Evolutionary conservation across 192 early-diverging fungal genomes (phyloP).

Genomic region (Haplosporangium gracile): DNA sequence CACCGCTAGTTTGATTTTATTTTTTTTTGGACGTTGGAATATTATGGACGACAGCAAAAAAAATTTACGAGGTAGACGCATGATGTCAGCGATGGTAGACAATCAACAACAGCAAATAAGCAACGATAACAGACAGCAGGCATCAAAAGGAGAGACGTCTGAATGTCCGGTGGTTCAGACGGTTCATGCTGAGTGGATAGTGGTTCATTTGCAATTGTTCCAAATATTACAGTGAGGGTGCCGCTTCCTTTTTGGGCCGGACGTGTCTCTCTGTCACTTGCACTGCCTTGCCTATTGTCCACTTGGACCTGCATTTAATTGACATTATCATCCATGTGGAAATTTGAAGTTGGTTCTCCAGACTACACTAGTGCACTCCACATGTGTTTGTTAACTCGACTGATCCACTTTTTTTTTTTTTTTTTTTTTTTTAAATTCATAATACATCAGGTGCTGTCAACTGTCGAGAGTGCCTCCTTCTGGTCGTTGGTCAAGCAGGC

Average conservation of each 20-base stretch:
- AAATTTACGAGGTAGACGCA: neutral
- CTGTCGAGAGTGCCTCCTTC: conserved; percentile 66
- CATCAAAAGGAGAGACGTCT: neutral
- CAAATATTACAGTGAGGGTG: neutral
- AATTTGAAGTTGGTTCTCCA: neutral
- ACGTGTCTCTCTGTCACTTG: neutral
- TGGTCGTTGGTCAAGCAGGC: conserved; percentile 66
- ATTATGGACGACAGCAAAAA: neutral
- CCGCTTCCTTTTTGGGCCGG: neutral
- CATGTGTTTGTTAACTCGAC: neutral
- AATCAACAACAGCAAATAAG: neutral
- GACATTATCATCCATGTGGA: too few species aligned
- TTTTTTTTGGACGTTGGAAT: neutral
- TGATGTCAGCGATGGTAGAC: neutral
- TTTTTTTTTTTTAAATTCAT: neutral
- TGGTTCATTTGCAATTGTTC: neutral
- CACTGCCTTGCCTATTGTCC: neutral
- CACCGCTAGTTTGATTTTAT: neutral
- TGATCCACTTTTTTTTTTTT: neutral
- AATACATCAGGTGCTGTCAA: conserved; percentile 62
- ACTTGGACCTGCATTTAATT: neutral
- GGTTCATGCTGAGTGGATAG: neutral
- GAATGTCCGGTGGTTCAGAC: neutral
- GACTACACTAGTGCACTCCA: neutral
- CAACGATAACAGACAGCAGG: neutral